Evolutionary conservation across 371 early-diverging fungal species (phyloP).

Genomic region (Mucor mucedo): DNA sequence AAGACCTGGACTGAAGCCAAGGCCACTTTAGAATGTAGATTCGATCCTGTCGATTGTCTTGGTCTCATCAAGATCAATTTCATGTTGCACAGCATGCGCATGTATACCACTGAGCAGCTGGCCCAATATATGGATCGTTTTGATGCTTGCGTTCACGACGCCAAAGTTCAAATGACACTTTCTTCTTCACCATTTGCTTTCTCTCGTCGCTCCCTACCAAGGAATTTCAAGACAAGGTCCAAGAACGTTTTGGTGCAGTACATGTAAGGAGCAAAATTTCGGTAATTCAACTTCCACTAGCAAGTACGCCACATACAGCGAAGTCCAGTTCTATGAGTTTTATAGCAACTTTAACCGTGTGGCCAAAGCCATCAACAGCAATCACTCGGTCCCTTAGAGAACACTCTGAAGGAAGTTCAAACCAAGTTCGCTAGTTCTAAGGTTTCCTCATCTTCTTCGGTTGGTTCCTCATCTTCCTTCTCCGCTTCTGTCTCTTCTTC

Average conservation of each 20-base stretch:
- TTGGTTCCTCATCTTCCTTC: neutral
- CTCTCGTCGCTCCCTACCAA: neutral
- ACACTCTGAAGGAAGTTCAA: neutral
- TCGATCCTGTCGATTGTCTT: neutral
- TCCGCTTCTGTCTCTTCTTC: neutral
- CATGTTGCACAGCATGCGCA: neutral
- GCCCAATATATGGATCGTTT: neutral
- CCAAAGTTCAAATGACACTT: neutral
- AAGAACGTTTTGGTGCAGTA: neutral
- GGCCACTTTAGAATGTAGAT: neutral
- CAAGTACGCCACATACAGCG: neutral
- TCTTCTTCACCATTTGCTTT: neutral
- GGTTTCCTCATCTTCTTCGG: neutral
- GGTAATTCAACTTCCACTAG: neutral
- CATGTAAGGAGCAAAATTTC: neutral
- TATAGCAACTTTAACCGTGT: neutral
- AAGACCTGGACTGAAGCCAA: neutral
- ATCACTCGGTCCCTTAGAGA: neutral
- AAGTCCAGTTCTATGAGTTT: neutral
- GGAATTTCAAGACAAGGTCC: neutral
- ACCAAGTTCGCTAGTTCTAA: neutral
- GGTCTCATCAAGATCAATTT: neutral
- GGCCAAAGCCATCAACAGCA: neutral
- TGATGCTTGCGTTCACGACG: neutral
- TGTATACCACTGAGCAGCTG: neutral